These are phyloP conservation scores for Fusarium albosuccineum DNA, from an alignment of 2,329 filamentous ascomycete genomes.

Conservation along the genomic window DNA sequence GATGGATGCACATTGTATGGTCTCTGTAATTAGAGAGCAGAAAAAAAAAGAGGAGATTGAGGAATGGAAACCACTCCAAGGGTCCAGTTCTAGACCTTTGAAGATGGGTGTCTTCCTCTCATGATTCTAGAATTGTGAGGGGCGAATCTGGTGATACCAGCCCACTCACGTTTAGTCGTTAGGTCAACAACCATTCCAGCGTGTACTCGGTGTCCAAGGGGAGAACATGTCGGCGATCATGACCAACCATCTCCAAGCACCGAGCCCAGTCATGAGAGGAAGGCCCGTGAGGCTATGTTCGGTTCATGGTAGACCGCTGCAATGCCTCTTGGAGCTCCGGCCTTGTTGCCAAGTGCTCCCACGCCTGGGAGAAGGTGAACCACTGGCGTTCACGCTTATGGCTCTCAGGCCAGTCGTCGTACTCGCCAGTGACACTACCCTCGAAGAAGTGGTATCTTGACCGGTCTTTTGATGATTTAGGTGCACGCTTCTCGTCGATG, in stretches of 20 bases:
- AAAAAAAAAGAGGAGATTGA: conserved; percentile 21
- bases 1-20: conserved; percentile 42
- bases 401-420: conserved; percentile 91
- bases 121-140: conserved; percentile 20
- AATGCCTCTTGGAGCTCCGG: conserved; percentile 92
- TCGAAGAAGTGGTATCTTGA: conserved; percentile 85
- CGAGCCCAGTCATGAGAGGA: conserved; percentile 7
- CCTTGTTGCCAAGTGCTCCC: conserved; percentile 78
- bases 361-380: conserved; percentile 89
- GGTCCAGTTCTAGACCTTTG: conserved; percentile 7
- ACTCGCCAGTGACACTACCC: conserved; percentile 87
- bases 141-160: conserved; percentile 1
- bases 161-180: background rate
- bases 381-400: conserved; percentile 91
- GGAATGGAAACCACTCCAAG: conserved; percentile 17
- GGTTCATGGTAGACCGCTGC: conserved; percentile 79
- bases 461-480: conserved; percentile 76
- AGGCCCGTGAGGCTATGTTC: conserved; percentile 38
- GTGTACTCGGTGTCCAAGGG: background rate
- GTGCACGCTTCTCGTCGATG: conserved; percentile 86
- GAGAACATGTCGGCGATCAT: background rate
- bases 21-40: conserved; percentile 36
- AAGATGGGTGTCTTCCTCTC: conserved; percentile 25
- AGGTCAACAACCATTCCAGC: background rate
- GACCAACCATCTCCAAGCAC: conserved; percentile 4